These are phyloP conservation scores for Solanum dulcamara DNA, from an alignment of 257 asterid genomes.

Conservation along the genomic window DNA sequence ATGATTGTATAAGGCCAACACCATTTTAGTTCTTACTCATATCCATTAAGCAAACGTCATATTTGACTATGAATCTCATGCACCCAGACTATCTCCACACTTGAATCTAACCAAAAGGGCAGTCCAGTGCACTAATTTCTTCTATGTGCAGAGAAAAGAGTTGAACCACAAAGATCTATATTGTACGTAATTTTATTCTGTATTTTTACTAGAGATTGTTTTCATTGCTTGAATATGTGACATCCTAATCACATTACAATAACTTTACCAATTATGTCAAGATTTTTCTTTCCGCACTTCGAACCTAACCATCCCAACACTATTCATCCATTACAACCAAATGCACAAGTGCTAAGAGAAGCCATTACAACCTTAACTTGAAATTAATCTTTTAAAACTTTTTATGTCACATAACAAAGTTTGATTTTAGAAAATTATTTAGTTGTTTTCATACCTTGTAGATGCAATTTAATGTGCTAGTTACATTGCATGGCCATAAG, in stretches of 20 bases:
- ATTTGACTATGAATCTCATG: not conserved
- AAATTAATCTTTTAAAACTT: not conserved
- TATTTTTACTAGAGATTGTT: too few relatives aligned
- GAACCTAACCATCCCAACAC: too few relatives aligned
- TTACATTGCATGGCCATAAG: not conserved
- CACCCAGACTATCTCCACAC: not conserved
- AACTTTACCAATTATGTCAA: too few relatives aligned
- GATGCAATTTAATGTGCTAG: not conserved
- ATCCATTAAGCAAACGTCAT: not conserved
- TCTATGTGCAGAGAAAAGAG: not conserved
- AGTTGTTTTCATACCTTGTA: not conserved
- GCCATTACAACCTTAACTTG: not conserved
- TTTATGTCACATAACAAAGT: not conserved
- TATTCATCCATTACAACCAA: not conserved
- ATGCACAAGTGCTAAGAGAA: not conserved
- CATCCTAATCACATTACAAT: not conserved
- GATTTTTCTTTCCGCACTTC: not conserved
- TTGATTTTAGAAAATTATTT: not conserved
- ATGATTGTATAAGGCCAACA: not conserved
- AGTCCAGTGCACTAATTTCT: not conserved
- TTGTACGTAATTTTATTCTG: too few relatives aligned
- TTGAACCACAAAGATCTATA: too few relatives aligned
- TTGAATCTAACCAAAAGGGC: not conserved
- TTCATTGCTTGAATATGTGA: fast-evolving
- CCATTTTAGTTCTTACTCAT: too few relatives aligned